Evolutionary conservation across 164 flowering plant species (phyloP).

Genomic region (Taxillus chinensis): DNA sequence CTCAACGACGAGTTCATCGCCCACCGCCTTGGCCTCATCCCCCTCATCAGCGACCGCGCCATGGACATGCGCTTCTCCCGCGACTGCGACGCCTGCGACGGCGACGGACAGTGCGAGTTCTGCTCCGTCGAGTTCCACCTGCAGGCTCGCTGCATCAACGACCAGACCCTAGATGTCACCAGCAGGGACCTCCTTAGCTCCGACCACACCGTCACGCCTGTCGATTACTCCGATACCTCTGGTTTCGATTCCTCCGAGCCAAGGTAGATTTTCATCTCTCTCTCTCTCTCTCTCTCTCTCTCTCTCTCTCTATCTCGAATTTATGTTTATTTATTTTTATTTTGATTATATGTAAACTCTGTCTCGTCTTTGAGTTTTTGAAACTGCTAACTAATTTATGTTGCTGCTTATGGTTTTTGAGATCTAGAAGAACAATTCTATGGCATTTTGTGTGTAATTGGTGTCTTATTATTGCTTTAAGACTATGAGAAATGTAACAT

Average conservation of each 20-base stretch:
- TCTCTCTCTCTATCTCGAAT: neutral
- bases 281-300: neutral
- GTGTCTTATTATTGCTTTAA: no score
- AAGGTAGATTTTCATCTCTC: slow-evolving; percentile 17
- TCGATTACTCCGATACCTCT: slow-evolving; percentile 45
- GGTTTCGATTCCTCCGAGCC: slow-evolving; percentile 41
- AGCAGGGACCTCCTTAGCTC: slow-evolving; percentile 64
- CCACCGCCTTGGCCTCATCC: slow-evolving; percentile 93
- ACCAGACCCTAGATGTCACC: slow-evolving; percentile 81
- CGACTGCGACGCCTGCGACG: slow-evolving; percentile 93
- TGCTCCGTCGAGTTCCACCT: slow-evolving; percentile 94
- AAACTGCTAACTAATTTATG: no score
- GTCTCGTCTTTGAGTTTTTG: no score
- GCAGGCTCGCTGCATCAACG: slow-evolving; percentile 47
- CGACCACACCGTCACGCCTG: slow-evolving; percentile 67
- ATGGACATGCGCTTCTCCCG: slow-evolving; percentile 91
- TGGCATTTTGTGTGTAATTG: no score
- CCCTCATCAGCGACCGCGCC: slow-evolving; percentile 72
- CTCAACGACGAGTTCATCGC: slow-evolving; percentile 97
- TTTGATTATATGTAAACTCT: no score
- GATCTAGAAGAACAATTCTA: no score
- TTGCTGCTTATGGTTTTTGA: no score
- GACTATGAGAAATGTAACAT: no score
- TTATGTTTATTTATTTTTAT: no score
- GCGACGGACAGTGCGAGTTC: slow-evolving; percentile 93